phyloP scores from a whole-genome alignment of 148 eudicot genomes.

The Amaranthus hypochondriacus region DNA sequence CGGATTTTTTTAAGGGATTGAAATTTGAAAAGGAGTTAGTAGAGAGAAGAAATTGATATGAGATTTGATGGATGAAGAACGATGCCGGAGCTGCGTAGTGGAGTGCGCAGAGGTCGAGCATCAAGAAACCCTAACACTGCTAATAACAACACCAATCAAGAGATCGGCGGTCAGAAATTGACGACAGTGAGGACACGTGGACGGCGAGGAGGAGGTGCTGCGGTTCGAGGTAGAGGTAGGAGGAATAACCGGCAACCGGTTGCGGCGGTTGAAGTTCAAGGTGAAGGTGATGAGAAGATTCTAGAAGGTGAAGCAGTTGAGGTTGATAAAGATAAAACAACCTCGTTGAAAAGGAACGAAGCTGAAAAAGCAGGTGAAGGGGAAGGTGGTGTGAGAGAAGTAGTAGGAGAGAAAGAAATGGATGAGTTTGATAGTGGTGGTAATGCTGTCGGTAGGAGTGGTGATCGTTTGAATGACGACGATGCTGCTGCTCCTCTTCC shows the following conservation, averaged over 20 bases:
- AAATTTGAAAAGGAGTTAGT: not conserved
- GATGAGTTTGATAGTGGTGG: slow-evolving; percentile 67
- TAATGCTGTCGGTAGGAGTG: slow-evolving; percentile 33
- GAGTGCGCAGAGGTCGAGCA: slow-evolving; percentile 56
- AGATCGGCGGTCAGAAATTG: slow-evolving; percentile 26
- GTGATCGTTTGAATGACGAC: slow-evolving; percentile 48
- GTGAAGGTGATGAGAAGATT: slow-evolving; percentile 22
- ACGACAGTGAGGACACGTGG: slow-evolving; percentile 25
- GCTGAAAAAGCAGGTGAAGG: slow-evolving; percentile 10
- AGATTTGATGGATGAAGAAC: slow-evolving; percentile 41
- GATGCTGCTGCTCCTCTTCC: slow-evolving; percentile 70
- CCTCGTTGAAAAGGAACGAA: slow-evolving; percentile 21
- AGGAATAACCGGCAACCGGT: slow-evolving; percentile 22
- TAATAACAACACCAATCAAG: slow-evolving; percentile 19
- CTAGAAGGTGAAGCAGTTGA: slow-evolving; percentile 26
- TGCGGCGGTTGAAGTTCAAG: slow-evolving; percentile 20
- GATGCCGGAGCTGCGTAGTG: slow-evolving; percentile 69
- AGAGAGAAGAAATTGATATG: slow-evolving; percentile 6
- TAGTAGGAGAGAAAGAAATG: slow-evolving; percentile 42
- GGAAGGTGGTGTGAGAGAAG: slow-evolving; percentile 23
- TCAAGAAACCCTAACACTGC: slow-evolving; percentile 15
- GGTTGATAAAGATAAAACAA: slow-evolving; percentile 7
- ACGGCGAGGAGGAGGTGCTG: slow-evolving; percentile 22
- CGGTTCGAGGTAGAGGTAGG: slow-evolving; percentile 29
- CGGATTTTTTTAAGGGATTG: slow-evolving; percentile 17